Evolutionary conservation across 1,284 basidiomycete genomes (phyloP).

Genomic region (Ceratobasidium sp.): DNA sequence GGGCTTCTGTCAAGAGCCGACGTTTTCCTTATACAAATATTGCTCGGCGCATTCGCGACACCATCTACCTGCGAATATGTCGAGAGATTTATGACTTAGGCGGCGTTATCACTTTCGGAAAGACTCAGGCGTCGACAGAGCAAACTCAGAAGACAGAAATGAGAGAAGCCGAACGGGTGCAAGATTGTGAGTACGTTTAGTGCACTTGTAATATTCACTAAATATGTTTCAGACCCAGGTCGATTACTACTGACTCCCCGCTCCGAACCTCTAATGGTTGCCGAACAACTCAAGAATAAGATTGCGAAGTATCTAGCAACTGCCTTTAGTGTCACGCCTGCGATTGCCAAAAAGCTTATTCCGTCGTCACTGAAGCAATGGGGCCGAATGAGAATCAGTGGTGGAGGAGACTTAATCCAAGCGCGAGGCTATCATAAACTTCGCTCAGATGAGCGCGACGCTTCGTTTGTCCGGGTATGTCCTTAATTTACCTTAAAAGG

Average conservation of each 20-base stretch:
- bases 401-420: not conserved
- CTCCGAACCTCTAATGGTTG: not conserved
- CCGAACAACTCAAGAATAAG: not conserved
- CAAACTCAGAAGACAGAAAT: not conserved
- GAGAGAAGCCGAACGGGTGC: not conserved
- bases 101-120: not conserved
- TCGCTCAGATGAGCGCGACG: not conserved
- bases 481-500: not conserved
- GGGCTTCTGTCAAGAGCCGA: conserved; percentile 48
- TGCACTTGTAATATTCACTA: not conserved
- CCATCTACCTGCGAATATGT: conserved; percentile 48
- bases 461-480: not conserved
- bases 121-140: not conserved
- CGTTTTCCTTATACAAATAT: conserved; percentile 50
- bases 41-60: conserved; percentile 48
- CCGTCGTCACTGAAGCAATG: not conserved
- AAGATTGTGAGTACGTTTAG: not conserved
- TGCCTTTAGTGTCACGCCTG: not conserved
- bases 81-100: not conserved
- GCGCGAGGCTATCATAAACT: not conserved
- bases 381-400: not conserved
- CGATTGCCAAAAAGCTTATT: not conserved
- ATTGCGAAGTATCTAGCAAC: not conserved
- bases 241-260: not conserved
- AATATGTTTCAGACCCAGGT: not conserved